Evolutionary conservation across 257 asterid species (phyloP), one percentile per base, ranked within the genome.

Genomic region (Solanum etuberosum): DNA sequence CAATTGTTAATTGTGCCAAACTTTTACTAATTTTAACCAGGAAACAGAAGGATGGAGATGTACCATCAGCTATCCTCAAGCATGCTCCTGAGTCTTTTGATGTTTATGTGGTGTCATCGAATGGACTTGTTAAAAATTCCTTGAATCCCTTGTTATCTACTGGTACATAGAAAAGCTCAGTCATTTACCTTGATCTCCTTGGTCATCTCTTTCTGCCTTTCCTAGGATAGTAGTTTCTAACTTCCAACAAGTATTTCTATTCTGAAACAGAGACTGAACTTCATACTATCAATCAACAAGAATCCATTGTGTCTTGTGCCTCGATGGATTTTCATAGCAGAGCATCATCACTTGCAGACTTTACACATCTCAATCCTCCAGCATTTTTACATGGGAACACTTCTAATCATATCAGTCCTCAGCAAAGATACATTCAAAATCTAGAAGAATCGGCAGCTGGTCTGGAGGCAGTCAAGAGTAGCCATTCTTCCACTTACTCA

Each of bases 31-130:
- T 83, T 83, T 32, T 83, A 54, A 34, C 29, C 85, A 96, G 99
- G 95, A 93, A 89, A 77, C 88, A 88, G 29, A 90, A 90, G 89
- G 93, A 91, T 83, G 88, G 89, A 31, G 92, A 84, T 74, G 98
- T 95, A 80, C 95, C 99, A 6, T 92, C 98, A 83, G 83, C 90
- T 88, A 92, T 95, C 88, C 93, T 93, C 84, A 93, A 89, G 89
- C 88, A 92, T 88, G 95, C 95, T 81, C 98, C 97, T 86, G 91
- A 87, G 9, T 87, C 91, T 38, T 96, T 97, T 68, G 87, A 89
- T 85, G 61, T 95, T 77, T 90, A 90, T 91, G 96, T 94, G 86
- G 91, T 96, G 85, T 92, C 93, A 63, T 87, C 86, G 46, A 86
- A 91, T 86, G 92, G 92, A 88, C 85, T 90, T 92, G 86, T 88